Conservation (phyloP, 2,329 filamentous ascomycete species). For the Paecilomyces dactylethromorphus region DNA sequence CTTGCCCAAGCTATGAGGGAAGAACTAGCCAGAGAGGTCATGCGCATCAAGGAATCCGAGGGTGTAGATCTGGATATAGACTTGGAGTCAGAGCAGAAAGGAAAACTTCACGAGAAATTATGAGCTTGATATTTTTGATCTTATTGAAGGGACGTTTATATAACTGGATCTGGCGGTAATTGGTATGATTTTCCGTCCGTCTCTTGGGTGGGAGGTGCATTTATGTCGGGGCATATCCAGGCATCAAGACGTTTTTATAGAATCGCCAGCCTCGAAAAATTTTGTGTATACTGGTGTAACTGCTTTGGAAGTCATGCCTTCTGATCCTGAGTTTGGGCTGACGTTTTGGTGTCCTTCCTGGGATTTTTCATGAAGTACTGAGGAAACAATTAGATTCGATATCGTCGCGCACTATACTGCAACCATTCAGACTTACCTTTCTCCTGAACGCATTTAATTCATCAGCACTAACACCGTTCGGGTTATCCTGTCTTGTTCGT, state of each 20-base stretch:
- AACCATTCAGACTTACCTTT: conserved; percentile 26
- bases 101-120: neutral
- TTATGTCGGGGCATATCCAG: neutral
- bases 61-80: conserved; percentile 29
- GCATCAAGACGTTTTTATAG: neutral
- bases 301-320: neutral
- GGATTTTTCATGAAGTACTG: neutral
- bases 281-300: neutral
- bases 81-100: conserved; percentile 1
- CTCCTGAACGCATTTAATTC: conserved; percentile 63
- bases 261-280: neutral
- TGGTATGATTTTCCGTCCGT: neutral
- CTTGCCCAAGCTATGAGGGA: conserved; percentile 31
- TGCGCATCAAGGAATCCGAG: conserved; percentile 26
- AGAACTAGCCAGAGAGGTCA: conserved; percentile 31
- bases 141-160: neutral
- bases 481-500: conserved; percentile 27
- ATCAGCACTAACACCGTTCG: conserved; percentile 49
- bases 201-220: neutral
- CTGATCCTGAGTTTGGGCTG: neutral
- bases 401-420: neutral
- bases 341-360: neutral
- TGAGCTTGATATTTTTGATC: neutral
- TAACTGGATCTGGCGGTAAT: neutral
- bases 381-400: neutral